Conservation (phyloP, 768 basidiomycete genomes). For the Collybia sordida region DNA sequence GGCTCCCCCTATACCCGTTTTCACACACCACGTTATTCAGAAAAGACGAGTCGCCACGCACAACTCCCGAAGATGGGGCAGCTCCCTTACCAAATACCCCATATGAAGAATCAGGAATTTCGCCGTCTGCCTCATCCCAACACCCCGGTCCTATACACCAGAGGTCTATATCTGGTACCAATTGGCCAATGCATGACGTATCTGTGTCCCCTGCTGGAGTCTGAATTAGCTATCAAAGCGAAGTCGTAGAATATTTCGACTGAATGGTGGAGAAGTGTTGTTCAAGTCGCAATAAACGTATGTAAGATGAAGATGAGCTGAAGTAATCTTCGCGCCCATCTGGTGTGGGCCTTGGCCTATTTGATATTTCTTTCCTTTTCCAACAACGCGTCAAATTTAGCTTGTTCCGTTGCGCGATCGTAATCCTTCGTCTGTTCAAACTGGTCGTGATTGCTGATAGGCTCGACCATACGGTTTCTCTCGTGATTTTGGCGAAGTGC, state of each 20-base stretch:
- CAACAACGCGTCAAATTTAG: conserved; percentile 55
- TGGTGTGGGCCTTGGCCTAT: conserved; percentile 2
- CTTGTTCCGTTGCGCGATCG: conserved; percentile 48
- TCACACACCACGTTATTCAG: conserved; percentile 67
- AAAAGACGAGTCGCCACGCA: conserved; percentile 38
- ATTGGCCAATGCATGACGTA: conserved; percentile 25
- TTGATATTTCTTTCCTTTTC: conserved; percentile 54
- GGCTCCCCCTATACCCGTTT: conserved; percentile 79
- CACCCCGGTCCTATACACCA: conserved; percentile 12
- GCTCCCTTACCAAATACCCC: conserved; percentile 40
- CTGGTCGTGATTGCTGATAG: conserved; percentile 2
- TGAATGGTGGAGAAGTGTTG: conserved; percentile 6
- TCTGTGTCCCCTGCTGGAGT: conserved; percentile 18
- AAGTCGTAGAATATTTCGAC: conserved; percentile 1
- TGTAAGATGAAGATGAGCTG: conserved; percentile 7
- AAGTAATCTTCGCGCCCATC: too few relatives aligned
- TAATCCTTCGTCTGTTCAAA: conserved; percentile 14
- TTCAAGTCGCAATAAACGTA: conserved; percentile 4
- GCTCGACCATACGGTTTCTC: conserved; percentile 25
- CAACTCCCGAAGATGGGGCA: conserved; percentile 27
- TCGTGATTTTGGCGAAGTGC: conserved; percentile 59
- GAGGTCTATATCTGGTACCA: conserved; percentile 4
- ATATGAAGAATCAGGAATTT: conserved; percentile 28
- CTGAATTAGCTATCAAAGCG: neutral
- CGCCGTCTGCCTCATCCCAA: conserved; percentile 12